Evolutionary conservation across 2,329 filamentous ascomycete genomes (phyloP).

Genomic region (Colletotrichum neosansevieriae): DNA sequence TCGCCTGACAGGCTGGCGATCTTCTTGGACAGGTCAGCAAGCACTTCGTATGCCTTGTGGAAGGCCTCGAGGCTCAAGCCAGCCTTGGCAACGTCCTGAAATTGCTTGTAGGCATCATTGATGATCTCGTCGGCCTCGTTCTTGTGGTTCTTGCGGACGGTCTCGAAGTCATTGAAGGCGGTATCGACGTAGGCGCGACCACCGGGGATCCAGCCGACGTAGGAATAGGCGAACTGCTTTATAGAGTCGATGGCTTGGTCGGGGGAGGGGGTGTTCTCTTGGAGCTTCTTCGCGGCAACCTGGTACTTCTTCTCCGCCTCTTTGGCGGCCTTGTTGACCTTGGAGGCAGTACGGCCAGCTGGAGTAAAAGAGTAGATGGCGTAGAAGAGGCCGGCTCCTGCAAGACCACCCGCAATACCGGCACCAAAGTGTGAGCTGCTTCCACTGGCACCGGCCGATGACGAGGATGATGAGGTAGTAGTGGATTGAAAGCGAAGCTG

Average conservation of each 20-base stretch:
- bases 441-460: conserved; percentile 40
- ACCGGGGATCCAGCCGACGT: conserved; percentile 79
- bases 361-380: conserved; percentile 59
- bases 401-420: conserved; percentile 59
- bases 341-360: conserved; percentile 54
- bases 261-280: conserved; percentile 72
- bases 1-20: conserved; percentile 73
- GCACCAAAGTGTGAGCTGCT: conserved; percentile 52
- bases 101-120: conserved; percentile 73
- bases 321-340: conserved; percentile 61
- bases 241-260: conserved; percentile 76
- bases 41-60: conserved; percentile 69
- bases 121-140: conserved; percentile 79
- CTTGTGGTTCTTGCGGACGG: conserved; percentile 73
- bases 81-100: conserved; percentile 70
- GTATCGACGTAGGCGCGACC: conserved; percentile 75
- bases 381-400: conserved; percentile 57
- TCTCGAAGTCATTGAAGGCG: conserved; percentile 78
- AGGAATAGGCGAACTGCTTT: conserved; percentile 74
- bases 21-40: conserved; percentile 71
- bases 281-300: conserved; percentile 69
- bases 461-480: conserved; percentile 45
- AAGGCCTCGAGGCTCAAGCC: conserved; percentile 74
- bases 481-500: conserved; percentile 58
- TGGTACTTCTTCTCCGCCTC: conserved; percentile 72